Conservation (phyloP, 2,329 filamentous ascomycete genomes). For the Cordyceps cateniannulata region DNA sequence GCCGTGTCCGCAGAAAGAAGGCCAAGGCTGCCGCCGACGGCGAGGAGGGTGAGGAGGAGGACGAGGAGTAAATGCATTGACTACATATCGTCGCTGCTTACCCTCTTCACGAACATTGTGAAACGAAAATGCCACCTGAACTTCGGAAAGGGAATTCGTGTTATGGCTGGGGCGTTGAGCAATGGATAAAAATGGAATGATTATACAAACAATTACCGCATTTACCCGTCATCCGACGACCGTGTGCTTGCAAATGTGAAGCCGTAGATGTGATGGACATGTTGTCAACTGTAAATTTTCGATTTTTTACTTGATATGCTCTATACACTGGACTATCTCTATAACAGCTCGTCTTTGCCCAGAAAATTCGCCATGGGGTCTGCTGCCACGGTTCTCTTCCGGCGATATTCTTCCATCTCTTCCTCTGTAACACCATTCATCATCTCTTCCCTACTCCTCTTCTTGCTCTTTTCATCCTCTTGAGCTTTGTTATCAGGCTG, state of each 20-base stretch:
- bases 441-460: conserved; percentile 74
- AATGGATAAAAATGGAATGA: conserved; percentile 37
- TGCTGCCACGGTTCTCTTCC: conserved; percentile 63
- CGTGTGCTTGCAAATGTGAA: not conserved
- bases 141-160: conserved; percentile 30
- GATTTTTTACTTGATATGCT: conserved; percentile 15
- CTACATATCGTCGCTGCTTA: conserved; percentile 25
- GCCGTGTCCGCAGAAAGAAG: conserved; percentile 99
- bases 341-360: conserved; percentile 60
- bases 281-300: not conserved
- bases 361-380: conserved; percentile 85
- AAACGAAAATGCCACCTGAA: conserved; percentile 31
- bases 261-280: not conserved
- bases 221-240: not conserved
- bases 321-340: conserved; percentile 16
- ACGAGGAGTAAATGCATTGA: conserved; percentile 58
- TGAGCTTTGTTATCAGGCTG: conserved; percentile 23
- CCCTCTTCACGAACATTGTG: conserved; percentile 22
- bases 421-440: conserved; percentile 71
- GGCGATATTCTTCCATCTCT: conserved; percentile 79
- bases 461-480: conserved; percentile 42
- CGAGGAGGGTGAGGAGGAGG: conserved; percentile 76
- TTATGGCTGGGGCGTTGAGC: conserved; percentile 47
- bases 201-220: conserved; percentile 18
- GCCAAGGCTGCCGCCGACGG: conserved; percentile 87